Conservation (phyloP, 352 stramenopile species). For the Phytophthora idaei region DNA sequence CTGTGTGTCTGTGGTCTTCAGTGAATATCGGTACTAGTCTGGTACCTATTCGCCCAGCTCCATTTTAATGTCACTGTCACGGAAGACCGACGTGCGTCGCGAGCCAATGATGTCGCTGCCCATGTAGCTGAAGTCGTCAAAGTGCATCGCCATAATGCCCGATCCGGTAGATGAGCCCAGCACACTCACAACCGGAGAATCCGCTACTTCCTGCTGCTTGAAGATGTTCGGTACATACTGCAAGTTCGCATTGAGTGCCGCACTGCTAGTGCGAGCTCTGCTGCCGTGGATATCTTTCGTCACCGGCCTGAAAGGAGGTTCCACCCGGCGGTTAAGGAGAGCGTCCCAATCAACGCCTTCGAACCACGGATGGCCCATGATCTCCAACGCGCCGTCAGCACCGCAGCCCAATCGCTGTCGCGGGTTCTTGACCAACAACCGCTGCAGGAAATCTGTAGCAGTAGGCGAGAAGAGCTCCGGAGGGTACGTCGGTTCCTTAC, state of each 20-base stretch:
- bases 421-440: slow-evolving; percentile 80
- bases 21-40: slow-evolving; percentile 1
- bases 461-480: slow-evolving; percentile 64
- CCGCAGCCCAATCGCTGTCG: slow-evolving; percentile 67
- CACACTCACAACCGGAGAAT: slow-evolving; percentile 72
- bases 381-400: slow-evolving; percentile 65
- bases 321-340: slow-evolving; percentile 62
- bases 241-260: slow-evolving; percentile 59
- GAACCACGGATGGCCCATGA: slow-evolving; percentile 88
- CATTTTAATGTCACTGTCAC: slow-evolving; percentile 87
- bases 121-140: slow-evolving; percentile 90
- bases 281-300: slow-evolving; percentile 39
- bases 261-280: slow-evolving; percentile 56
- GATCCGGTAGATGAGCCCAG: slow-evolving; percentile 52
- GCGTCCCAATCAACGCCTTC: slow-evolving; percentile 79
- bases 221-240: slow-evolving; percentile 84
- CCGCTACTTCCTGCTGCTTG: slow-evolving; percentile 83
- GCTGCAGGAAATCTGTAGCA: slow-evolving; percentile 70
- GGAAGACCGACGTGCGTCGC: slow-evolving; percentile 80
- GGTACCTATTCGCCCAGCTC: slow-evolving; percentile 63
- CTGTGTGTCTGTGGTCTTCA: slow-evolving; percentile 4
- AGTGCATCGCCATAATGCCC: slow-evolving; percentile 80
- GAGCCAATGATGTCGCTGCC: slow-evolving; percentile 87
- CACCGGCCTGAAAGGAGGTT: slow-evolving; percentile 75
- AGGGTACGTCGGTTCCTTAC: slow-evolving; percentile 69